Base-by-base conservation (phyloP, 108 stramenopile genomes). In the Stephanodiscus triporus region DNA sequence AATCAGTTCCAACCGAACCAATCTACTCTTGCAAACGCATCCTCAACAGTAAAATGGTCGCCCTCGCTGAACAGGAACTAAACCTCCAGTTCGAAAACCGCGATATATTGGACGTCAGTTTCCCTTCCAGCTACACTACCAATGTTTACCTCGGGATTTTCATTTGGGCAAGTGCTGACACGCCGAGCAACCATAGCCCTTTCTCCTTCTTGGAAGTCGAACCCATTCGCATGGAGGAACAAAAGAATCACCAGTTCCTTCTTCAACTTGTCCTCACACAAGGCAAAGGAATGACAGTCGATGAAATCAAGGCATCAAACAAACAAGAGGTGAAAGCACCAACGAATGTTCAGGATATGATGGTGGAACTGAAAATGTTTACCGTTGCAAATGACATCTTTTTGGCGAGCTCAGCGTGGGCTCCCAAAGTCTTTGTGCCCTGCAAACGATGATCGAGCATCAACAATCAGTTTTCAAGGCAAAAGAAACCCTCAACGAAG, bases 321-420 rank as follows among this genome's bases (percentile, higher is more conserved):
- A 59, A 59, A 6, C 58, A 59, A 36, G 36, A 59, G 38, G 58
- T 59, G 6, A 38, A 37, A 59, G 36, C 58, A 14, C 58, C 58
- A 2, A 59, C 36, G 4, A 38, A 17, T 17, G 14, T 30, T 13
- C 36, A 30, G 0, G 30, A 59, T 1, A 14, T 59, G 36, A 14
- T 6, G 3, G 11, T 2, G 0, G 13, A 38, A 14, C 30, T 59
- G 0, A 34, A 38, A 1, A 37, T 37, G 16, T 37, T 59, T 6
- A 11, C n/a, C 0, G 37, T 32, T 3, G 36, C 34, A 0, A 37
- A 17, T 19, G n/a, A 16, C 2, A 59, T 59, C 1, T 38, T 59
- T 37, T 59, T 4, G 34, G 58, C 9, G n/a, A 7, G 24, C 16
- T 37, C 11, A 59, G 58, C 37, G 29, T 38, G 4, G 16, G 19